Evolutionary conservation across 805 yeast genomes (phyloP), one percentile per base, ranked within the genome.

Genomic region (Cyberlindnera meyerae): DNA sequence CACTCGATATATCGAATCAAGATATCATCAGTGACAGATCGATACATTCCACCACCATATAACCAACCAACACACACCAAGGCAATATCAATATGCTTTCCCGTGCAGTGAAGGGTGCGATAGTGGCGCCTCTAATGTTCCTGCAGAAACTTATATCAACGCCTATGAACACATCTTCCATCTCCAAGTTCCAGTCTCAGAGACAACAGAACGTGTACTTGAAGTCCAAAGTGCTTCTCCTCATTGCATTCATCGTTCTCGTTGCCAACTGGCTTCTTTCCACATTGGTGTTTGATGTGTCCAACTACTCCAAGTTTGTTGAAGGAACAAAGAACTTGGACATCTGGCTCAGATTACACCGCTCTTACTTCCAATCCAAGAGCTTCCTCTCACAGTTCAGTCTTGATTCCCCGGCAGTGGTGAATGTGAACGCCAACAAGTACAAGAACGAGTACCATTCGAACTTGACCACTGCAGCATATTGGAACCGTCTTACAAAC

Each of bases 211-310:
- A 51, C 29, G 18, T 39, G 11, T 42, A 46, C 29, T 42, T 51
- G 35, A 52, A 48, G 36, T 47, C 49, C 24, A 52, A 52, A 37
- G 37, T 52, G 11, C 9, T 51, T 30, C 36, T 51, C 3, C 29
- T 51, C 11, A 36, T 51, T 27, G 57, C 45, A 0, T 27, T 53
- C 11, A 34, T 52, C 5, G 42, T 51, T 21, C 30, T 53, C 5
- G 36, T 45, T 4, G 40, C 52, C 16, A 50, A 46, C 34, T n/a
- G 50, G 3, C 13, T 51, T 11, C 29, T 51, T 5, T 46, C 54
- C 2, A 41, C 42, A 4, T n/a, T 45, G 9, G 43, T 51, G 8
- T 47, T 47, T 30, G 39, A 45, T 15, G 40, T 47, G 7, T 36
- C 44, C 4, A 51, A 51, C 31, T 53, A 45, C 36, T 45, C 45